Evolutionary conservation across 306 rosid genomes (phyloP).

Genomic region (Crotalaria pallida): DNA sequence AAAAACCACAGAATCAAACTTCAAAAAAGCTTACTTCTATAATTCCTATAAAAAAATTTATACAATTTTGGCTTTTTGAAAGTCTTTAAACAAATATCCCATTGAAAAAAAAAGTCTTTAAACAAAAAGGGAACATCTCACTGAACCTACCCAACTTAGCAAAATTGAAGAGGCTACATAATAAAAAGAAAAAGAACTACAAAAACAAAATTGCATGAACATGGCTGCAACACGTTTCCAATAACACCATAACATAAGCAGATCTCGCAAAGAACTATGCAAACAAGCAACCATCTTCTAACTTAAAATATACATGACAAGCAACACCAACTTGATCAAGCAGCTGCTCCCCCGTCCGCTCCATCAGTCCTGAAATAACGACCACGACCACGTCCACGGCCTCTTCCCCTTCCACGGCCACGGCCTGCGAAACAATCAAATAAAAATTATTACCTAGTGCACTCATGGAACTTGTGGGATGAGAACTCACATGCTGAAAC

Average conservation of each 20-base stretch:
- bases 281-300: conserved; percentile 42
- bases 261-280: conserved; percentile 36
- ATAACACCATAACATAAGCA: conserved; percentile 29
- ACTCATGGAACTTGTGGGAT: background rate
- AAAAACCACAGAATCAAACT: background rate
- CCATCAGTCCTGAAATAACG: conserved; percentile 40
- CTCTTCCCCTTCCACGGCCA: conserved; percentile 78
- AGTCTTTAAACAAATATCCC: background rate
- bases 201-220: conserved; percentile 44
- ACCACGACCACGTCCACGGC: conserved; percentile 63
- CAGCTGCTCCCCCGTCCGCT: conserved; percentile 48
- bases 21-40: conserved; percentile 40
- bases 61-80: conserved; percentile 24
- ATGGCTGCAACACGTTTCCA: conserved; percentile 31
- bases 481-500: background rate
- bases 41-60: conserved; percentile 29
- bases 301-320: conserved; percentile 30
- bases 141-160: conserved; percentile 10
- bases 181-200: conserved; percentile 22
- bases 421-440: conserved; percentile 44
- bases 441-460: background rate
- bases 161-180: conserved; percentile 26
- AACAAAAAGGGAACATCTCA: conserved; percentile 17
- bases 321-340: conserved; percentile 37
- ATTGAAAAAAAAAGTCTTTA: no score